These are phyloP conservation scores for Hirschioporus abietinus DNA, from an alignment of 768 basidiomycete species.

Conservation along the genomic window DNA sequence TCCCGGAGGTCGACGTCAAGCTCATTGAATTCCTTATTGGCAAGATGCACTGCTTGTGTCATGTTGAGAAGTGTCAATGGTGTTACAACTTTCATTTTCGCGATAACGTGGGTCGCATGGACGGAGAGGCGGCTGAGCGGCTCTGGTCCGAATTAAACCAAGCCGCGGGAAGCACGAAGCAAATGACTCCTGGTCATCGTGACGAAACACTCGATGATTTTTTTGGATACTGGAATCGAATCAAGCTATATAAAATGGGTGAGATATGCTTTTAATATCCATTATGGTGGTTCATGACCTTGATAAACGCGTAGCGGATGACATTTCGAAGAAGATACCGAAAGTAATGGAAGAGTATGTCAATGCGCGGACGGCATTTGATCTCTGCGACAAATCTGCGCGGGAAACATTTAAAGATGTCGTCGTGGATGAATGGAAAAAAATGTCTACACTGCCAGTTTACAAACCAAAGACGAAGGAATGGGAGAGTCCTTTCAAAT, in stretches of 20 bases:
- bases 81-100: constrained; percentile 16
- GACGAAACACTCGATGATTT: constrained; percentile 17
- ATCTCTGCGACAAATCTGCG: neutral
- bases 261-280: neutral
- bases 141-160: constrained; percentile 17
- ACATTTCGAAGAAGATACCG: neutral
- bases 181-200: constrained; percentile 15
- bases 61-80: constrained; percentile 14
- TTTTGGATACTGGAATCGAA: constrained; percentile 12
- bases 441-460: neutral
- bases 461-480: neutral
- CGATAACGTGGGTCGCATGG: neutral
- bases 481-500: neutral
- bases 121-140: constrained; percentile 19
- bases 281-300: neutral
- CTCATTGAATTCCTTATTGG: neutral
- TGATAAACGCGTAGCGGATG: neutral
- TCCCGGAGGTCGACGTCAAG: constrained; percentile 7
- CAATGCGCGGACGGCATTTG: neutral
- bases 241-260: neutral
- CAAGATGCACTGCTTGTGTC: constrained; percentile 19
- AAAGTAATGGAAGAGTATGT: neutral
- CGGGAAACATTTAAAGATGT: neutral
- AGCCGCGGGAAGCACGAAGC: constrained; percentile 12
- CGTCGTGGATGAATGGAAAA: neutral